These are phyloP conservation scores for Neoascochyta sp. DNA, from an alignment of 2,329 filamentous ascomycete species.

Conservation along the genomic window DNA sequence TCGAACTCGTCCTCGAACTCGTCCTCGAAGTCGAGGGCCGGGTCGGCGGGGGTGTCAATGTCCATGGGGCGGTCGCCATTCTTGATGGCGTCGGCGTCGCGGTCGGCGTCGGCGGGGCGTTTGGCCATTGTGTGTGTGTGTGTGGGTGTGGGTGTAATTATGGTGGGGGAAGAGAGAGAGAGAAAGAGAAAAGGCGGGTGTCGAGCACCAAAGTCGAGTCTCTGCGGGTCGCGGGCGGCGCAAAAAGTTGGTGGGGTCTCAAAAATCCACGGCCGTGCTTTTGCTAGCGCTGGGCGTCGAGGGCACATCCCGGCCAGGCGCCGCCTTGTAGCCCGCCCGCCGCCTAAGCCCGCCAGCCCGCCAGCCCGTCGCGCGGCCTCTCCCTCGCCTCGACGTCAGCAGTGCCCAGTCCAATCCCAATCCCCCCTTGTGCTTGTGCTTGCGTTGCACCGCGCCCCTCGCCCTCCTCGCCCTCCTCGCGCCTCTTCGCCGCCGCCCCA, in stretches of 20 bases:
- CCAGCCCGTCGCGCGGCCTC: too few relatives aligned
- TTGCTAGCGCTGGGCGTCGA: too few relatives aligned
- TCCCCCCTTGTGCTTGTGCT: too few relatives aligned
- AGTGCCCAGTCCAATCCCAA: too few relatives aligned
- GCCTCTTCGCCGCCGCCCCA: too few relatives aligned
- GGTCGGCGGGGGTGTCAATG: slow-evolving; percentile 44
- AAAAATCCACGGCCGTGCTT: too few relatives aligned
- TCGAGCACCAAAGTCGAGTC: slow-evolving; percentile 2
- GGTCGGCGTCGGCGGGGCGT: slow-evolving; percentile 53
- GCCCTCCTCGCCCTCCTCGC: too few relatives aligned
- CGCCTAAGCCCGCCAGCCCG: too few relatives aligned
- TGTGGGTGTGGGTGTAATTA: slow-evolving; percentile 8
- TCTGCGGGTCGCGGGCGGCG: background rate
- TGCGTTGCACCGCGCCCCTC: too few relatives aligned
- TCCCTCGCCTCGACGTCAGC: too few relatives aligned
- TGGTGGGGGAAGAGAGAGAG: slow-evolving; percentile 1
- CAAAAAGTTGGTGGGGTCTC: slow-evolving; percentile 5
- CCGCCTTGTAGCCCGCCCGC: too few relatives aligned
- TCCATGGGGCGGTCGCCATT: slow-evolving; percentile 57
- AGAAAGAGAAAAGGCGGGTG: background rate
- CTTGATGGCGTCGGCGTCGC: slow-evolving; percentile 55
- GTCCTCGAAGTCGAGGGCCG: slow-evolving; percentile 78
- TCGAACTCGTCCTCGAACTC: slow-evolving; percentile 92
- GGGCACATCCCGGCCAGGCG: too few relatives aligned
- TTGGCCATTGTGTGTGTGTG: slow-evolving; percentile 54